These are phyloP conservation scores for Exophiala mesophila DNA, from an alignment of 2,329 filamentous ascomycete genomes.

Conservation along the genomic window DNA sequence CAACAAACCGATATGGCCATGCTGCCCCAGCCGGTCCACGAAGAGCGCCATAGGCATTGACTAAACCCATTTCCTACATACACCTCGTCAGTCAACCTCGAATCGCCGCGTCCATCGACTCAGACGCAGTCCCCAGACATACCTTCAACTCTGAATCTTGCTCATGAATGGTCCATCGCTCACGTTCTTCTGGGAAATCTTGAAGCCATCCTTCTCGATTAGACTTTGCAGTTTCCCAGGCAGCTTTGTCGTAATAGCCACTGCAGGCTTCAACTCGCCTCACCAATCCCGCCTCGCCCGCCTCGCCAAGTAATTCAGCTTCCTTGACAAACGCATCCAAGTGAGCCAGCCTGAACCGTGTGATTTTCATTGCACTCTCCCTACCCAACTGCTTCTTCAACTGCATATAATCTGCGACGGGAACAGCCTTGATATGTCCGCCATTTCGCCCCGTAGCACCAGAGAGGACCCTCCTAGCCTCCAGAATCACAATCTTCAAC, in stretches of 20 bases:
- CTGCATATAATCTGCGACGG: constrained; percentile 16
- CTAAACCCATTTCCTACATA: constrained; percentile 3
- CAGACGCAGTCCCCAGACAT: constrained; percentile 2
- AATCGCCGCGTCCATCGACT: not conserved
- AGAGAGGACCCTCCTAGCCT: constrained; percentile 34
- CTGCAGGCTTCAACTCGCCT: constrained; percentile 17
- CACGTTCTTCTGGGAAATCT: constrained; percentile 20
- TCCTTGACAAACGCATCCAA: constrained; percentile 19
- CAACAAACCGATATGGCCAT: constrained; percentile 37
- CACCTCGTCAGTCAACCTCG: not conserved
- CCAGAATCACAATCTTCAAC: constrained; percentile 31
- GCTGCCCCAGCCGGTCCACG: constrained; percentile 31
- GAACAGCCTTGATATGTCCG: constrained; percentile 30
- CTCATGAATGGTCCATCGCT: constrained; percentile 13
- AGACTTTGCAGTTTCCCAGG: constrained; percentile 17
- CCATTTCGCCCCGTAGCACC: constrained; percentile 38
- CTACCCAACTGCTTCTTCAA: constrained; percentile 16
- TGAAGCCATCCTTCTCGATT: constrained; percentile 16
- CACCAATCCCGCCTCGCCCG: constrained; percentile 21
- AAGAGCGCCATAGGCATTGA: constrained; percentile 14
- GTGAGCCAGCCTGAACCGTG: constrained; percentile 23
- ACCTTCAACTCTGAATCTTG: constrained; percentile 22
- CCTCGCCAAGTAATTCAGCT: constrained; percentile 17
- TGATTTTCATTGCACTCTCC: constrained; percentile 28
- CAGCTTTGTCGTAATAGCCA: constrained; percentile 13